phyloP scores from a whole-genome alignment of 306 rosid species.

The Lupinus albus region DNA sequence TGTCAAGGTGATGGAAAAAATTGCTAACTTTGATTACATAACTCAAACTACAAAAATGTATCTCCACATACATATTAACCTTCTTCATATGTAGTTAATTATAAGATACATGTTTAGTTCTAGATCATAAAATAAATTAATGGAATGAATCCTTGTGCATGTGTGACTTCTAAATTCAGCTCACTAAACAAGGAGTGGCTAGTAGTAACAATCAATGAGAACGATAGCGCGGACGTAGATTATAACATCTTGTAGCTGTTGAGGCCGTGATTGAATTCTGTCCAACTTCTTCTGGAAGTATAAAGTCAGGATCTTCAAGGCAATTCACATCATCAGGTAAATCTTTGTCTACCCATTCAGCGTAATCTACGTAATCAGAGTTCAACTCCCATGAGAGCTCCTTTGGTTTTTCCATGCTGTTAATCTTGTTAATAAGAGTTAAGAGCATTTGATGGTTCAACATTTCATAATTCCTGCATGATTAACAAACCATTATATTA shows the following conservation, averaged over 20 bases:
- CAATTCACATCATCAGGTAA: slow-evolving; percentile 63
- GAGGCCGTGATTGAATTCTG: slow-evolving; percentile 54
- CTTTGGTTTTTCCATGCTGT: slow-evolving; percentile 47
- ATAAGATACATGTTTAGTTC: neutral
- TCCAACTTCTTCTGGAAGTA: slow-evolving; percentile 55
- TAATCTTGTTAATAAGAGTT: slow-evolving; percentile 55
- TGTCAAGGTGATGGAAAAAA: neutral
- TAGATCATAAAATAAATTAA: slow-evolving; percentile 1
- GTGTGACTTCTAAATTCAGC: neutral
- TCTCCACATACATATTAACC: neutral
- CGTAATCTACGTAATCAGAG: slow-evolving; percentile 55
- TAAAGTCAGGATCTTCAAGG: slow-evolving; percentile 68
- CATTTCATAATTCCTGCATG: slow-evolving; percentile 69
- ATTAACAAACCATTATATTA: slow-evolving; percentile 15
- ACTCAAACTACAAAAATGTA: neutral
- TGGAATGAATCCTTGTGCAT: neutral
- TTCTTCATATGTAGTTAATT: neutral
- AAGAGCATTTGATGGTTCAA: slow-evolving; percentile 63
- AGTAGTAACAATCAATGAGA: slow-evolving; percentile 28
- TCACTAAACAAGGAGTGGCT: too few species aligned
- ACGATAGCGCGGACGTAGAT: slow-evolving; percentile 52
- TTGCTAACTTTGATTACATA: neutral
- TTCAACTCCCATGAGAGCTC: slow-evolving; percentile 46
- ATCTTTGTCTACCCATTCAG: slow-evolving; percentile 62
- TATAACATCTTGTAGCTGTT: slow-evolving; percentile 49